Base-by-base conservation (phyloP, 2,329 filamentous ascomycete genomes). In the Elsinoe batatas region DNA sequence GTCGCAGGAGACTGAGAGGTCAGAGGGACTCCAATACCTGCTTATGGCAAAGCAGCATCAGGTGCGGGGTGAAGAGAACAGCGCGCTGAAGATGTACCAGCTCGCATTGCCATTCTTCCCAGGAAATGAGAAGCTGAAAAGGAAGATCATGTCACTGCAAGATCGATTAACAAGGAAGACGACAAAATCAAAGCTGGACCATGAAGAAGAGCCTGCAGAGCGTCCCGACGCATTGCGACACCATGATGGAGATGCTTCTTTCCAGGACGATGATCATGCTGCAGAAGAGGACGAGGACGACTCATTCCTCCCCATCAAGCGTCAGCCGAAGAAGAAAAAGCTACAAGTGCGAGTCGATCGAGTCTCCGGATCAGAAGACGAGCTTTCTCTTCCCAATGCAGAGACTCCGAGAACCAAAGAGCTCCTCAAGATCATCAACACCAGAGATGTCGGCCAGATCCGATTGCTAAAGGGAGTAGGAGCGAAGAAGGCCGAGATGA, bases 11-110 rank as follows among this genome's bases (percentile, higher is more conserved):
- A 88, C 91, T 36, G 88, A 94, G 22, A 82, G 87, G 54, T 84
- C 88, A 0, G 88, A 95, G 60, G 93, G 91, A 0, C 71, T 97
- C 26, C 87, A 89, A 10, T 89, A 87, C 63, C 72, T 97, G 33
- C 76, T 96, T n/a, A 89, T 93, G 78, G 91, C 89, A 1, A 87
- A 93, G 61, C 90, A 96, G 67, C 87, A 94, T 65, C 90, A 91
- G 66, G 88, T 89, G 53, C 79, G 82, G 3, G 89, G 89, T 1
- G 88, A 96, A 62, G 83, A 94, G 53, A 75, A 74, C 3, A 87
- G 81, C 33, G 89, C 91, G 0, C 72, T 97, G 58, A 83, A 82
- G 62, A 91, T 93, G 82, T 96, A 95, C 66, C 85, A 91, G 67
- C 75, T 88, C 60, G 91, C 91, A 0, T 72, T 89, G 53, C 86